Conservation (phyloP, 2,329 filamentous ascomycete species). For the Scorias spongiosa region DNA sequence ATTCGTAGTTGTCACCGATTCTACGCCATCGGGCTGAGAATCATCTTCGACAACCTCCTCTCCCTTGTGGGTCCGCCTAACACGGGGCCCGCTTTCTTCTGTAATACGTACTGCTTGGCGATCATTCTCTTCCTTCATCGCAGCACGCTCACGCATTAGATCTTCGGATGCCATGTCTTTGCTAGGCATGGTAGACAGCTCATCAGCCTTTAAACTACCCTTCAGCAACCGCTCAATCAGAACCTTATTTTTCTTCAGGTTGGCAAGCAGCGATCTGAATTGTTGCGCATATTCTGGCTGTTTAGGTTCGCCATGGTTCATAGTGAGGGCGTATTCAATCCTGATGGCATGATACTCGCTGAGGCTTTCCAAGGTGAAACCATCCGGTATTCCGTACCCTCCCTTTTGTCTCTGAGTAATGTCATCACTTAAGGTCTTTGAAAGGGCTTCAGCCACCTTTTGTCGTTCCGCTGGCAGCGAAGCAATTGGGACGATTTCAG, state of each 20-base stretch:
- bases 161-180: slow-evolving; percentile 89
- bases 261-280: slow-evolving; percentile 64
- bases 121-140: slow-evolving; percentile 62
- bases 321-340: slow-evolving; percentile 57
- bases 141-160: slow-evolving; percentile 60
- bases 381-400: slow-evolving; percentile 46
- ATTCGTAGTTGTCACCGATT: slow-evolving; percentile 32
- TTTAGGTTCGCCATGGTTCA: slow-evolving; percentile 39
- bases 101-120: slow-evolving; percentile 75
- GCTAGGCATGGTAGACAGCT: slow-evolving; percentile 71
- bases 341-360: slow-evolving; percentile 59
- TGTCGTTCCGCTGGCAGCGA: slow-evolving; percentile 51
- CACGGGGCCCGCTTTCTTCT: slow-evolving; percentile 54
- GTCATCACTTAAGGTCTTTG: slow-evolving; percentile 52
- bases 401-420: slow-evolving; percentile 54
- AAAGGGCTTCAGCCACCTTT: slow-evolving; percentile 53
- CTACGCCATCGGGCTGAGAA: slow-evolving; percentile 26
- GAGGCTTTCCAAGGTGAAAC: slow-evolving; percentile 46
- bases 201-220: slow-evolving; percentile 54
- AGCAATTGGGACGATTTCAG: slow-evolving; percentile 24
- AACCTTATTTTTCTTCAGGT: slow-evolving; percentile 76
- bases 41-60: slow-evolving; percentile 80
- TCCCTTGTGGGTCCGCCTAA: slow-evolving; percentile 85
- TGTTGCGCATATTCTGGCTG: slow-evolving; percentile 42
- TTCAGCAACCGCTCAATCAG: slow-evolving; percentile 63